Evolutionary conservation across 2,329 filamentous ascomycete species (phyloP), one percentile per base, ranked within the genome.

Genomic region (Cladophialophora chaetospira): DNA sequence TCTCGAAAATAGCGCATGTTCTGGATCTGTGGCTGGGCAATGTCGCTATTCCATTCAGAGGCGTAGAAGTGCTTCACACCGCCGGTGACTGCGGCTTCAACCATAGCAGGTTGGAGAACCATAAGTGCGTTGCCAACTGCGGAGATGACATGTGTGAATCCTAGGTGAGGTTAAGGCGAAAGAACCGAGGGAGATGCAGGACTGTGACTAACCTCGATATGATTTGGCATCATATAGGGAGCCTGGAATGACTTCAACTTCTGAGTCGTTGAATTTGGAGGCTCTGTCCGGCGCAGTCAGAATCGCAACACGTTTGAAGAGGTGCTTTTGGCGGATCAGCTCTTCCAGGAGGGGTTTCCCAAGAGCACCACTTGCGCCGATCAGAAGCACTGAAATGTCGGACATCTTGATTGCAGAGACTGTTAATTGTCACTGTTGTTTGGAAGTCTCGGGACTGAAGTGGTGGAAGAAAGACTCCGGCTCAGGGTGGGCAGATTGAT

Each of bases 51-150:
- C 53, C 53, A 56, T 38, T 75, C 72, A 38, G 71, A 74, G 15
- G 73, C 73, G 42, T 72, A 71, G 63, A 72, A 75, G 19, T 72
- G 70, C 58, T 72, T 73, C 26, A 76, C 72, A 3, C 72, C 71
- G 15, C 72, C 73, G 25, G 58, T 54, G 46, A 76, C 65, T 5
- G 68, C 63, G 46, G 72, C 72, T 61, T 76, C 70, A 31, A 75
- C 75, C 29, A 76, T 65, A 15, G 53, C 53, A 17, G 53, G 53
- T 28, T 55, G 53, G 13, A 55, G 25, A 8, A 50, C 17, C 53
- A 55, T 50, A 19, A 50, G 38, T 10, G 53, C 21, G n/a, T 55
- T 55, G 9, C 53, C 53, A 11, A 55, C 35, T 26, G 53, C 53
- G 1, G 45, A 55, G 23, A 55, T 50, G 25, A 55, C 53, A 17